Evolutionary conservation across 257 asterid genomes (phyloP).

Genomic region (Solanum chmielewskii): DNA sequence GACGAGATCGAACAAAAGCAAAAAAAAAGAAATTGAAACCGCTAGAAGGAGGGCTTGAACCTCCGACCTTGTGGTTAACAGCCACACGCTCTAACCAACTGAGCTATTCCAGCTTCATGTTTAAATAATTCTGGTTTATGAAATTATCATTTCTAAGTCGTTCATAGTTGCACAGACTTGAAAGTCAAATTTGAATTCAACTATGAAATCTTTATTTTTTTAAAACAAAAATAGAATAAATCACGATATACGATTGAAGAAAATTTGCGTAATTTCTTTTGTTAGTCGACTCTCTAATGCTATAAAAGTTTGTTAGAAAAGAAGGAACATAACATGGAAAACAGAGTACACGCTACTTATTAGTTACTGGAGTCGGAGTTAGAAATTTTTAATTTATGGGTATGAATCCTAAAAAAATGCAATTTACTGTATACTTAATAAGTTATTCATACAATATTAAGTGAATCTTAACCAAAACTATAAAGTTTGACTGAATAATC

Average conservation of each 20-base stretch:
- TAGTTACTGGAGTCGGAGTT: not conserved
- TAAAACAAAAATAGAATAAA: not conserved
- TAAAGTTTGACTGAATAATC: not conserved
- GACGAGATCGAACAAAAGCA: not conserved
- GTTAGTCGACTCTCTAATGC: not conserved
- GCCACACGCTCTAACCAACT: slow-evolving; percentile 99
- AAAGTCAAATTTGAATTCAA: not conserved
- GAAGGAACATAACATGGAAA: not conserved
- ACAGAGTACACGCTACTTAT: not conserved
- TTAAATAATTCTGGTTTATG: rapidly evolving
- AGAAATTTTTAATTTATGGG: not conserved
- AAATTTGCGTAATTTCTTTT: not conserved
- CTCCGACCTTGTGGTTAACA: slow-evolving; percentile 99
- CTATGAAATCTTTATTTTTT: not conserved
- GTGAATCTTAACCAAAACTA: not conserved
- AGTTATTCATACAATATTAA: not conserved
- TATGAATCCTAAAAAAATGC: not conserved
- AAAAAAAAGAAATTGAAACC: not conserved
- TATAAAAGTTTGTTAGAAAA: not conserved
- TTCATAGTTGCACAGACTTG: not conserved
- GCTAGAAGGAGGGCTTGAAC: slow-evolving; percentile 69
- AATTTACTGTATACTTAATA: not conserved
- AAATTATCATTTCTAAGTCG: rapidly evolving
- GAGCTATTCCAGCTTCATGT: slow-evolving; percentile 88
- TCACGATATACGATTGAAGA: not conserved